These are phyloP conservation scores for Castanea sativa DNA, from an alignment of 306 rosid genomes.

Conservation along the genomic window DNA sequence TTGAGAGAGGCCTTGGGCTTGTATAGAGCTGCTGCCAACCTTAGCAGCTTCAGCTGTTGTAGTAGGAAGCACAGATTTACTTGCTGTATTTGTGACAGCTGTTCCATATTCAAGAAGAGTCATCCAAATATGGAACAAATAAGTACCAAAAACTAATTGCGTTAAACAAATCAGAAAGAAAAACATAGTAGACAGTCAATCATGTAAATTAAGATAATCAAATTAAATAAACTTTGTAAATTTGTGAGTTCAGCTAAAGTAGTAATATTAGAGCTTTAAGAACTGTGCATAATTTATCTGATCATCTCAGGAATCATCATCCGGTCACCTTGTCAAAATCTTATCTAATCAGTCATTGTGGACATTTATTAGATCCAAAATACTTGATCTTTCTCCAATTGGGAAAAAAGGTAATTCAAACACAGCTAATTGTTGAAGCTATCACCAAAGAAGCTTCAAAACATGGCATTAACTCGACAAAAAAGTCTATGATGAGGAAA, in stretches of 20 bases:
- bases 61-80: slow-evolving; percentile 32
- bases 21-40: slow-evolving; percentile 24
- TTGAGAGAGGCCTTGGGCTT: slow-evolving; percentile 42
- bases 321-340: background rate
- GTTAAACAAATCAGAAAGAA: background rate
- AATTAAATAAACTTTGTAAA: background rate
- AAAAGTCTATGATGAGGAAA: background rate
- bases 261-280: background rate
- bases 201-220: background rate
- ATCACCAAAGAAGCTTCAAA: background rate
- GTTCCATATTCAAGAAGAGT: slow-evolving; percentile 21
- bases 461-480: background rate
- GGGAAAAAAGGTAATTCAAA: background rate
- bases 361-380: background rate
- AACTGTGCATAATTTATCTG: background rate
- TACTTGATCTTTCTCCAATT: background rate
- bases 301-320: background rate
- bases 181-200: background rate
- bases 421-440: background rate
- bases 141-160: background rate
- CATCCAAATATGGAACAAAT: slow-evolving; percentile 19
- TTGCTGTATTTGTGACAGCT: slow-evolving; percentile 39
- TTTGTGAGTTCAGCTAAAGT: background rate
- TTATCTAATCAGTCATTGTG: background rate
- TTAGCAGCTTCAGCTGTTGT: slow-evolving; percentile 32